Evolutionary conservation across 2,329 filamentous ascomycete genomes (phyloP).

Genomic region (Phoma herbarum): DNA sequence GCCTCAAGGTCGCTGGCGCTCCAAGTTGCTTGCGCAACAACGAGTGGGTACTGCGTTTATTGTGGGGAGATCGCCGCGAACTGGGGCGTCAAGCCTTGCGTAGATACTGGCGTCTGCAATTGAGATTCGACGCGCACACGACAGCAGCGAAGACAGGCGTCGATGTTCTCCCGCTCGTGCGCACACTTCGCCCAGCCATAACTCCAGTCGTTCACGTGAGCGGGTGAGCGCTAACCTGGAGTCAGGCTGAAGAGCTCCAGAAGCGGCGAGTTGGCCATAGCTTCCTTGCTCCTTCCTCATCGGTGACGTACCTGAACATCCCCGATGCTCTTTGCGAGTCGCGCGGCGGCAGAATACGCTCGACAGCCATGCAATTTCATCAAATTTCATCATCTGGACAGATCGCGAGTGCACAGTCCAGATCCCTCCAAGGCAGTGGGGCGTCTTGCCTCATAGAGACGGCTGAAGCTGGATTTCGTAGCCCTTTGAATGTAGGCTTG

Average conservation of each 20-base stretch:
- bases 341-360: constrained; percentile 10
- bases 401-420: constrained; percentile 24
- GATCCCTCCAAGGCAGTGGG: constrained; percentile 26
- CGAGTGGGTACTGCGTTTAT: constrained; percentile 10
- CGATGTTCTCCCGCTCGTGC: constrained; percentile 10
- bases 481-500: constrained; percentile 27
- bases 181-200: constrained; percentile 3
- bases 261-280: constrained; percentile 18
- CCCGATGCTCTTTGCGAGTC: constrained; percentile 7
- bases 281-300: constrained; percentile 19
- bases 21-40: constrained; percentile 13
- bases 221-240: constrained; percentile 18
- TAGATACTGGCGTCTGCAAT: constrained; percentile 15
- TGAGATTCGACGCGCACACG: constrained; percentile 9
- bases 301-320: constrained; percentile 27
- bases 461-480: constrained; percentile 32
- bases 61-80: constrained; percentile 18
- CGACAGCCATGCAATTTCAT: constrained; percentile 23
- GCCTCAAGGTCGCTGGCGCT: no score
- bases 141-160: constrained; percentile 11
- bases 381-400: constrained; percentile 25
- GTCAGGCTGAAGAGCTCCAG: constrained; percentile 2
- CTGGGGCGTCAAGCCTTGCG: constrained; percentile 5
- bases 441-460: constrained; percentile 28
- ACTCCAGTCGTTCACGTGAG: constrained; percentile 21